Evolutionary conservation across 1,139 yeast species (phyloP), one percentile per base, ranked within the genome.

Genomic region (Taphrina communis): DNA sequence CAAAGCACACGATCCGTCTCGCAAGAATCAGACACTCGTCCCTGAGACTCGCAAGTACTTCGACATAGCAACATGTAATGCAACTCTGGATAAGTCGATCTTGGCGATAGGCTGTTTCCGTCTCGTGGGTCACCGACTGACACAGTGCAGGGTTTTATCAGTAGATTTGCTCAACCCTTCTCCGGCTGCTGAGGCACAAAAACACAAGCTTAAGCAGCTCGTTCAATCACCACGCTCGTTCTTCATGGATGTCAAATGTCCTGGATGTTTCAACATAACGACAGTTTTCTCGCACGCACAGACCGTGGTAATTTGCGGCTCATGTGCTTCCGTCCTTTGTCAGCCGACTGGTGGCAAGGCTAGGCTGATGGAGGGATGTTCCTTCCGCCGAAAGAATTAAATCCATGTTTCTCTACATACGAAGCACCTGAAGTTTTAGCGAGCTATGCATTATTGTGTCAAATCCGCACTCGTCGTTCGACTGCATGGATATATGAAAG

Each of bases 321-420:
- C 96, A 75, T 94, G 99, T 85, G 89, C 98, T 78, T 93, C 97
- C 76, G 97, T 94, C 75, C 90, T 94, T 81, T 93, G 98, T 85
- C 90, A 95, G 81, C 99, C 99, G 81, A 91, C 98, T 76, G 99
- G 99, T 87, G 99, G 99, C 87, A 94, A 94, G 88, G 97, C 98
- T 80, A 92, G 90, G 85, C 89, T 94, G 83, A 90, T 98, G 78
- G 99, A 94, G 86, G 99, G 99, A 82, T 89, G 95, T 81, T 94
- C 99, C 80, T 94, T 91, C 96, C 92, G 99, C 89, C 59, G 72
- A 67, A 90, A 90, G 86, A 94, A 94, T 90, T 94, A 92, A 88
- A 77, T 68, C 17, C 31, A 36, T 50, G 42, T 38, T 57, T 17
- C 17, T 14, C 19, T 58, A 44, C 31, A 68, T 19, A 59, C 62